These are phyloP conservation scores for Exophiala alcalophila DNA, from an alignment of 2,329 filamentous ascomycete genomes.

Conservation along the genomic window DNA sequence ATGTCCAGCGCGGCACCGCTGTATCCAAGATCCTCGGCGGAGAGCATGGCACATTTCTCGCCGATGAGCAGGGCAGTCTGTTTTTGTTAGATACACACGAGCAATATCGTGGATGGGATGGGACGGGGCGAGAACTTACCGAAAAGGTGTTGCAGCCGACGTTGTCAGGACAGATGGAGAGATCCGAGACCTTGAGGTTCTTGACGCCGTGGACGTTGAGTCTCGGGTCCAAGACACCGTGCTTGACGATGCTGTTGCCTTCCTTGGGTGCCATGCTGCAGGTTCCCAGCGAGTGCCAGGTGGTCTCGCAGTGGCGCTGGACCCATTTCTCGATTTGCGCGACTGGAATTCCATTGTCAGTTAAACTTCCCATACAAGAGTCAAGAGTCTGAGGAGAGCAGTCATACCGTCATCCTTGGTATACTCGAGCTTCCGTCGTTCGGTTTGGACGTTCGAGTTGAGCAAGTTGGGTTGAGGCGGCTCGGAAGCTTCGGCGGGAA, in stretches of 20 bases:
- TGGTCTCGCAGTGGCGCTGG: constrained; percentile 71
- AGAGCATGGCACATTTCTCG: constrained; percentile 68
- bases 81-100: constrained; percentile 35
- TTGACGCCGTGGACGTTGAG: constrained; percentile 75
- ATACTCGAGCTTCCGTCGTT: constrained; percentile 55
- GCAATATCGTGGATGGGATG: too few species aligned
- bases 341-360: too few species aligned
- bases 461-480: constrained; percentile 51
- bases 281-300: constrained; percentile 66
- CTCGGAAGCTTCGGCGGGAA: constrained; percentile 56
- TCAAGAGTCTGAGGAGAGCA: too few species aligned
- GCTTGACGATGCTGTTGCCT: constrained; percentile 76
- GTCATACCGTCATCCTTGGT: constrained; percentile 43
- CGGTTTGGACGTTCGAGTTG: constrained; percentile 62
- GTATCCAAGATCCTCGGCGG: constrained; percentile 72
- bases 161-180: constrained; percentile 75
- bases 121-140: constrained; percentile 29
- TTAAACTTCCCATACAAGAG: too few species aligned
- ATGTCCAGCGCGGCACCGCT: constrained; percentile 70
- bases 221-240: constrained; percentile 73
- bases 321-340: constrained; percentile 67
- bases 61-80: constrained; percentile 70
- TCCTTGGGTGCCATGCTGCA: constrained; percentile 74
- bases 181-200: constrained; percentile 72
- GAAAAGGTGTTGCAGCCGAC: constrained; percentile 66